Conservation (phyloP, 2,329 filamentous ascomycete species). For the Aspergillus sp. region DNA sequence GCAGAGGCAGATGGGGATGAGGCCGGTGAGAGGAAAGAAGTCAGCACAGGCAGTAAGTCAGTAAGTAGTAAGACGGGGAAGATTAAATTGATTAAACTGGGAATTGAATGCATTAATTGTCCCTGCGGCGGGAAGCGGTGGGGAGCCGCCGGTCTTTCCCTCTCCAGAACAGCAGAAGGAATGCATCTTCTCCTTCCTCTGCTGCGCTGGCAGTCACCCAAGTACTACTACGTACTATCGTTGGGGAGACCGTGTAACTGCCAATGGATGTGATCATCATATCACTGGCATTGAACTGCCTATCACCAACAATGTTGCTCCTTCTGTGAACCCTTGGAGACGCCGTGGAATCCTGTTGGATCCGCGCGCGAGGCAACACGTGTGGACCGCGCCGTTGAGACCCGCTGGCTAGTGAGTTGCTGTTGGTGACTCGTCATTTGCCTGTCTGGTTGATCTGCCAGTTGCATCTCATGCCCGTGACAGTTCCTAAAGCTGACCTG, state of each 20-base stretch:
- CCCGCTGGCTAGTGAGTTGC: not conserved
- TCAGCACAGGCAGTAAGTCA: not conserved
- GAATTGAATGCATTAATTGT: not conserved
- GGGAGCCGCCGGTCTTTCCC: not conserved
- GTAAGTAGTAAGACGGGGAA: not conserved
- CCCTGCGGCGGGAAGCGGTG: conserved; percentile 2
- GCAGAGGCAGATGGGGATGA: not conserved
- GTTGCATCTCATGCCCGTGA: too few relatives aligned
- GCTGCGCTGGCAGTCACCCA: not conserved
- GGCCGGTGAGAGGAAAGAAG: not conserved
- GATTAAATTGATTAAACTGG: too few relatives aligned
- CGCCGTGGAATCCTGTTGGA: not conserved
- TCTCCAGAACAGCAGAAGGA: not conserved
- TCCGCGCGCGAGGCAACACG: not conserved
- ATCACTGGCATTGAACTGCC: too few relatives aligned
- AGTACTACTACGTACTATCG: not conserved
- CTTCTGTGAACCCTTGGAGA: too few relatives aligned
- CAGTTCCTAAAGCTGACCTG: too few relatives aligned
- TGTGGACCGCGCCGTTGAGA: conserved; percentile 5
- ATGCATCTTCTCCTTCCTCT: not conserved
- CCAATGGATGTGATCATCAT: not conserved
- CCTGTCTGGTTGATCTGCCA: too few relatives aligned
- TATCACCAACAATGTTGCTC: too few relatives aligned
- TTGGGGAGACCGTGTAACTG: not conserved
- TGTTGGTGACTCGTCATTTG: not conserved